Evolutionary conservation across 257 asterid species (phyloP).

Genomic region (Scutellaria baicalensis): DNA sequence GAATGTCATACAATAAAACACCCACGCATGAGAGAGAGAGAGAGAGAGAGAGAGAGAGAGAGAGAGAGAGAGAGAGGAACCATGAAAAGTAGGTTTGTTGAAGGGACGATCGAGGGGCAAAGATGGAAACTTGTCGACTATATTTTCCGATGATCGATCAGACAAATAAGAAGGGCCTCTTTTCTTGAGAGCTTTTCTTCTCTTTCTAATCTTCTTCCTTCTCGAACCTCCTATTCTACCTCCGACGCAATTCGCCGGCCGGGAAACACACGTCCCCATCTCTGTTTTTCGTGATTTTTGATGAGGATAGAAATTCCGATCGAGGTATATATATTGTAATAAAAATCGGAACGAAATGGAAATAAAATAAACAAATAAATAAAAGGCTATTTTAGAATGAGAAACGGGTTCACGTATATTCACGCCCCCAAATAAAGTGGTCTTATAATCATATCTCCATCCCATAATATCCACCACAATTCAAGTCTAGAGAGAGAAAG

Average conservation of each 20-base stretch:
- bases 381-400: neutral
- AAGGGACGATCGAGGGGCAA: constrained; percentile 55
- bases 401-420: neutral
- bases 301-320: neutral
- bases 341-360: neutral
- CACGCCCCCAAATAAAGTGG: constrained; percentile 3
- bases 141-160: constrained; percentile 56
- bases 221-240: constrained; percentile 36
- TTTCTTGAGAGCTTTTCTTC: constrained; percentile 37
- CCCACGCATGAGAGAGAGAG: neutral
- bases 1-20: neutral
- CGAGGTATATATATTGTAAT: too few relatives aligned
- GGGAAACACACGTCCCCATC: constrained; percentile 94
- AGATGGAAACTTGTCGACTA: constrained; percentile 38
- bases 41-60: neutral
- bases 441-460: neutral
- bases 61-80: constrained; percentile 24
- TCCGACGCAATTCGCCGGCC: constrained; percentile 54
- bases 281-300: neutral
- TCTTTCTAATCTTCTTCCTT: constrained; percentile 42
- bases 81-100: constrained; percentile 46
- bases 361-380: neutral
- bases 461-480: constrained; percentile 21
- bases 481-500: constrained; percentile 23
- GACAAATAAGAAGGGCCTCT: constrained; percentile 39